These are phyloP conservation scores for Hymenoscyphus albidus DNA, from an alignment of 2,329 filamentous ascomycete genomes.

Conservation along the genomic window DNA sequence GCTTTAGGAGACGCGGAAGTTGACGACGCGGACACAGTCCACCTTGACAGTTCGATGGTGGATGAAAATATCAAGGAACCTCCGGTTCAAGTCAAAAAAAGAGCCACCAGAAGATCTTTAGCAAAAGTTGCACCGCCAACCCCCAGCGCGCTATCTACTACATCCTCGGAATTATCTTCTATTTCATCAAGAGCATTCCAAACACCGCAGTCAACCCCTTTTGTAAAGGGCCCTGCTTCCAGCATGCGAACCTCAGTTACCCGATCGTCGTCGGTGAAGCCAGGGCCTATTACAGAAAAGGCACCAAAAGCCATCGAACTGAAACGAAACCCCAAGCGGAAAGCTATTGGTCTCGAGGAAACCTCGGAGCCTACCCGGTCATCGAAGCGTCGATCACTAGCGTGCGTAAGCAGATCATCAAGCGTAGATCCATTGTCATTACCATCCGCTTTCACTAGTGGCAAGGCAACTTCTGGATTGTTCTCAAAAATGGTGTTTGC, in stretches of 20 bases:
- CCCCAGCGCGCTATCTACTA: background rate
- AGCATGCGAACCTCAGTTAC: background rate
- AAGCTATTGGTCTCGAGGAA: background rate
- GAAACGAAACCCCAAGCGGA: background rate
- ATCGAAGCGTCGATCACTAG: conserved; percentile 24
- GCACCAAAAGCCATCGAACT: background rate
- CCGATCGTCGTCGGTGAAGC: background rate
- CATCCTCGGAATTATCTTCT: background rate
- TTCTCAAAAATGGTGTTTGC: conserved; percentile 87
- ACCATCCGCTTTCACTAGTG: background rate
- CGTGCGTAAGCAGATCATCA: conserved; percentile 9
- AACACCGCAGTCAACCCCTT: background rate
- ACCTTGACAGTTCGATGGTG: background rate
- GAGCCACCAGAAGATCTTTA: background rate
- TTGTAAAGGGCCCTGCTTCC: background rate
- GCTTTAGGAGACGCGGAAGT: background rate
- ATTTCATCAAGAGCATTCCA: background rate
- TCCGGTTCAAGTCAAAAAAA: background rate
- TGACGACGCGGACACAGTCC: background rate
- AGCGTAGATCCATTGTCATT: conserved; percentile 29
- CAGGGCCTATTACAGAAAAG: background rate
- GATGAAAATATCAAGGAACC: background rate
- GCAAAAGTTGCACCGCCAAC: background rate
- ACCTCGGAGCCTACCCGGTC: conserved; percentile 12
- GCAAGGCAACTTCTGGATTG: conserved; percentile 36